Percentiles rank a stretch among this genome's conserved stretches.
Conservation (phyloP, 1,284 basidiomycete genomes). For the Paramarasmius palmivorus region DNA sequence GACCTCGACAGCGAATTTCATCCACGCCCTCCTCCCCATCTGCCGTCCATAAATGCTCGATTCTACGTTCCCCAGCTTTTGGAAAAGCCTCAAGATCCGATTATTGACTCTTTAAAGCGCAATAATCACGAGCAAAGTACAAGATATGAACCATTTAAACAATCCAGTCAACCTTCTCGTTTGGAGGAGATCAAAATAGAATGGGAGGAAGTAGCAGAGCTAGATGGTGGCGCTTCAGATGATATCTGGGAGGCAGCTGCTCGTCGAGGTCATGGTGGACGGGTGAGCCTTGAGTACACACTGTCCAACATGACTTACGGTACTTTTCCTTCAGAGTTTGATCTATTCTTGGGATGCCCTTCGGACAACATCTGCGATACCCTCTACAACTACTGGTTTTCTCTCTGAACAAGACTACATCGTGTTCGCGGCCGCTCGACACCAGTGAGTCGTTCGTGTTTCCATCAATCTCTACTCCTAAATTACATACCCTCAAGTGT, state of each 20-base stretch:
- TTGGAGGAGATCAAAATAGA: background rate
- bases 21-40: constrained; percentile 11
- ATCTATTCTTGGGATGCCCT: constrained; percentile 64
- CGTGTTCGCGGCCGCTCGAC: constrained; percentile 51
- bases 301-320: background rate
- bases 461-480: background rate
- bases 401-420: constrained; percentile 61
- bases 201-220: too few species aligned
- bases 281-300: background rate
- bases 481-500: constrained; percentile 28
- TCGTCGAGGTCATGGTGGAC: background rate
- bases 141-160: background rate
- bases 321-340: constrained; percentile 36
- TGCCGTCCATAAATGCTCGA: constrained; percentile 38
- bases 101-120: constrained; percentile 55
- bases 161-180: background rate
- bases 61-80: constrained; percentile 62
- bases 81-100: constrained; percentile 76
- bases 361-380: constrained; percentile 31
- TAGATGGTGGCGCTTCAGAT: too few species aligned
- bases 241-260: constrained; percentile 3
- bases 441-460: constrained; percentile 45
- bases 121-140: background rate
- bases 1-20: background rate
- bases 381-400: constrained; percentile 46